Percentiles rank a stretch among this genome's conserved stretches.
These are phyloP conservation scores for Spathaspora sp. DNA, from an alignment of 805 yeast genomes.

Conservation along the genomic window DNA sequence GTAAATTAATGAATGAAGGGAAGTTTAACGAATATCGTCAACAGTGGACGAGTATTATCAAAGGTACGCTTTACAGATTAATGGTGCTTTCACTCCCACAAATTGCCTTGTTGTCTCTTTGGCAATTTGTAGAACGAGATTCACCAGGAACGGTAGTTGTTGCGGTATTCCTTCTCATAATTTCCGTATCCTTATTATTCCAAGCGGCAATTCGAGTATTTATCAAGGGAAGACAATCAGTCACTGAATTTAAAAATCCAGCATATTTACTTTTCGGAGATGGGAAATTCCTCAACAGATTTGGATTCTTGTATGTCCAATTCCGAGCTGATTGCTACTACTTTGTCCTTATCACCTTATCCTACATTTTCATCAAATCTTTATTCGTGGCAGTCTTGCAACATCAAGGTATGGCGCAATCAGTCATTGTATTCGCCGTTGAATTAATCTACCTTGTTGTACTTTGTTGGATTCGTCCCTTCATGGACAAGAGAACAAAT, in stretches of 20 bases:
- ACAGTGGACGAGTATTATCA: conserved; percentile 80
- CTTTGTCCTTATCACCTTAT: conserved; percentile 66
- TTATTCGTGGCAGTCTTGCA: conserved; percentile 87
- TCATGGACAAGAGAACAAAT: conserved; percentile 91
- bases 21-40: conserved; percentile 74
- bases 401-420: conserved; percentile 73
- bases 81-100: conserved; percentile 86
- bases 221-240: conserved; percentile 69
- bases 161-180: conserved; percentile 66
- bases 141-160: conserved; percentile 80
- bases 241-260: conserved; percentile 75
- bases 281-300: conserved; percentile 71
- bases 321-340: conserved; percentile 84
- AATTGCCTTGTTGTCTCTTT: conserved; percentile 70
- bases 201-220: conserved; percentile 78
- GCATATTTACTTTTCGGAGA: conserved; percentile 91
- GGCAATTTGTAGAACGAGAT: conserved; percentile 85
- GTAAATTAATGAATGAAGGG: conserved; percentile 55
- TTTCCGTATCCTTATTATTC: conserved; percentile 54
- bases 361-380: conserved; percentile 69
- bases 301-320: conserved; percentile 90
- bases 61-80: conserved; percentile 85
- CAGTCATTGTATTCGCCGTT: conserved; percentile 68
- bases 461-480: conserved; percentile 76
- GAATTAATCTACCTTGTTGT: conserved; percentile 69